Percentiles rank a stretch among this genome's conserved stretches.
These are phyloP conservation scores for Helianthus tuberosus DNA, from an alignment of 129 eudicot genomes.

Conservation along the genomic window DNA sequence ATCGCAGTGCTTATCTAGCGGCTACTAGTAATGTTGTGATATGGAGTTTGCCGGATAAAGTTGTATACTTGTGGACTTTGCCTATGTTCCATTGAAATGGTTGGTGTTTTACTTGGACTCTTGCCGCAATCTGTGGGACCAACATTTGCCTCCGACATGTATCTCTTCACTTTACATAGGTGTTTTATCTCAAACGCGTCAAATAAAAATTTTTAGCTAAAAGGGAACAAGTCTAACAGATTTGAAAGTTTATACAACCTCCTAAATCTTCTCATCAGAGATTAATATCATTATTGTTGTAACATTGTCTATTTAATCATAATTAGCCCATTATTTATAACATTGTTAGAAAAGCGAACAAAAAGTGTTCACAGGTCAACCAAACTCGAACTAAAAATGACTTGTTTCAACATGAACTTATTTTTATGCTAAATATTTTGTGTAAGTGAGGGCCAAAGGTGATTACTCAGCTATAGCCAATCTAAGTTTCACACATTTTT, in stretches of 20 bases:
- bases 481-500: constrained; percentile 76
- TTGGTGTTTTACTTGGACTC: constrained; percentile 89
- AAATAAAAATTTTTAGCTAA: background rate
- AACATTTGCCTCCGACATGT: constrained; percentile 88
- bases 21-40: constrained; percentile 53
- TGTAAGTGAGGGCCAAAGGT: constrained; percentile 68
- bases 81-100: constrained; percentile 99
- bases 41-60: constrained; percentile 70
- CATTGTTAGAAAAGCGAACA: background rate
- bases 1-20: constrained; percentile 87
- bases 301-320: background rate
- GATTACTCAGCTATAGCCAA: constrained; percentile 77
- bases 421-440: background rate
- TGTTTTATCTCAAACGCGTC: constrained; percentile 1
- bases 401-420: background rate
- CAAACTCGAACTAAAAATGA: background rate
- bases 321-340: background rate
- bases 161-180: background rate
- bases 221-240: background rate
- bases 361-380: background rate
- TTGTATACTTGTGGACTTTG: constrained; percentile 86
- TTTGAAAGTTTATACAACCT: background rate
- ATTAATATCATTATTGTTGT: background rate
- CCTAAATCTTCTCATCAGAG: background rate
- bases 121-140: constrained; percentile 90